phyloP scores from a whole-genome alignment of 1,284 basidiomycete species.

The Thelephora terrestris region DNA sequence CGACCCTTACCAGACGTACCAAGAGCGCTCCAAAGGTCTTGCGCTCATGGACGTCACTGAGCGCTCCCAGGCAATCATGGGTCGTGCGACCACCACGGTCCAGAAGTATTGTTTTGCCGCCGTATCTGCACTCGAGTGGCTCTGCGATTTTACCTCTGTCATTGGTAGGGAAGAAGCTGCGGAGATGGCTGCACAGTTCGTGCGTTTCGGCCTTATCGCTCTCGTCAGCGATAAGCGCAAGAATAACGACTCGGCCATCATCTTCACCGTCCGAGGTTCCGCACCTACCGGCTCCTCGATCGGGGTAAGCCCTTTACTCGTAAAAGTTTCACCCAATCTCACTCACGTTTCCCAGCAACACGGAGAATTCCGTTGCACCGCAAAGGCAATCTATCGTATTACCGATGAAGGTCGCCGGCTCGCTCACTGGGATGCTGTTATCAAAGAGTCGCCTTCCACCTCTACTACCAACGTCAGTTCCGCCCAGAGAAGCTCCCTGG shows the following conservation, averaged over 20 bases:
- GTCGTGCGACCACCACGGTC: slow-evolving; percentile 30
- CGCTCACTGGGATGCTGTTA: slow-evolving; percentile 68
- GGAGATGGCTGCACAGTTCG: slow-evolving; percentile 96
- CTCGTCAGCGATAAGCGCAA: slow-evolving; percentile 84
- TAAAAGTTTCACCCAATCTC: slow-evolving; percentile 7
- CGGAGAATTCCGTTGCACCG: slow-evolving; percentile 92
- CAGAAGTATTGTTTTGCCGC: slow-evolving; percentile 84
- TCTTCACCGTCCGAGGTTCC: slow-evolving; percentile 82
- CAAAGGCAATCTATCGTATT: slow-evolving; percentile 89
- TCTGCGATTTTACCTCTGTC: slow-evolving; percentile 95
- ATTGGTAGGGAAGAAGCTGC: slow-evolving; percentile 95
- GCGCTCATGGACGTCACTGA: slow-evolving; percentile 60
- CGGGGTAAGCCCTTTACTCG: slow-evolving; percentile 38
- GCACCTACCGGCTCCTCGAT: slow-evolving; percentile 65
- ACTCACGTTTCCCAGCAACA: slow-evolving; percentile 45
- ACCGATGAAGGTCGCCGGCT: slow-evolving; percentile 83
- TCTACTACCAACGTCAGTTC: slow-evolving; percentile 51
- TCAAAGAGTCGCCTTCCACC: slow-evolving; percentile 48
- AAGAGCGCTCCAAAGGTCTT: slow-evolving; percentile 73
- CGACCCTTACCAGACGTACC: slow-evolving; percentile 68
- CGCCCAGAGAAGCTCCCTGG: slow-evolving; percentile 31
- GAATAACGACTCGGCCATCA: slow-evolving; percentile 80
- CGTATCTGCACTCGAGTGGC: slow-evolving; percentile 87
- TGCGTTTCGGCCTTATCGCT: slow-evolving; percentile 85
- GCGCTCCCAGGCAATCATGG: slow-evolving; percentile 34